Base-by-base conservation (phyloP, 495 filamentous ascomycete genomes). In the Apodospora peruviana region DNA sequence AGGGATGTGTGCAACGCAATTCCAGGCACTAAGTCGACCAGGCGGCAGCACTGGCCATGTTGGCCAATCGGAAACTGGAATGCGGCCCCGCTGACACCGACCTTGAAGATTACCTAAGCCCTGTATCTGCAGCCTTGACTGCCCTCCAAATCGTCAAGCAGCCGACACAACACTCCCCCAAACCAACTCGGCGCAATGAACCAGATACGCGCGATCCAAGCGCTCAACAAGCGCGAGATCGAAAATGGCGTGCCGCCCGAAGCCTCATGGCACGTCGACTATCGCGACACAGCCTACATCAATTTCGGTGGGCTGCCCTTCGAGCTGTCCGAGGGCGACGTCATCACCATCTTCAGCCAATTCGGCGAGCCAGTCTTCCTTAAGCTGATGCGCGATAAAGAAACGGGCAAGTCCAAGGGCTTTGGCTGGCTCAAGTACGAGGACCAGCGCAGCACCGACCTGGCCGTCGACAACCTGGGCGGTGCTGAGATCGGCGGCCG, bases 381-480 rank as follows among this genome's bases (percentile, higher is more conserved):
- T 48, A 93, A 96, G 53, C 77, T 97, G 1, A 78, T 84, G 24
- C 88, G 93, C 46, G 93, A 98, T 74, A 93, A 94, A 62, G 93
- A 97, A 60, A 91, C 91, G 0, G 94, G 93, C 22, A 95, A 95
- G 65, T 91, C 86, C 53, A 84, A 84, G 47, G 93, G 93, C 1
- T 99, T 96, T 55, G 88, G 84, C 1, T 99, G 90, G 73, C 76
- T 98, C 44, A 98, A 98, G 66, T 98, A 96, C 67, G 93, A 98
- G 62, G 93, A 98, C 67, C 93, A 98, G 77, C 82, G 94, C 50
- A 95, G 90, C 64, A 91, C 87, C 35, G 90, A 96, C 67, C 73
- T 98, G 27, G 93, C 93, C 2, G 93, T 98, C 2, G 93, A 98
- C 68, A 98, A 98, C 63, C 68, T 98, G 5, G 86, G 89, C 38